Percentiles rank a stretch among this genome's conserved stretches.
phyloP scores from a whole-genome alignment of 805 yeast genomes.

The Suhomyces vadensis region DNA sequence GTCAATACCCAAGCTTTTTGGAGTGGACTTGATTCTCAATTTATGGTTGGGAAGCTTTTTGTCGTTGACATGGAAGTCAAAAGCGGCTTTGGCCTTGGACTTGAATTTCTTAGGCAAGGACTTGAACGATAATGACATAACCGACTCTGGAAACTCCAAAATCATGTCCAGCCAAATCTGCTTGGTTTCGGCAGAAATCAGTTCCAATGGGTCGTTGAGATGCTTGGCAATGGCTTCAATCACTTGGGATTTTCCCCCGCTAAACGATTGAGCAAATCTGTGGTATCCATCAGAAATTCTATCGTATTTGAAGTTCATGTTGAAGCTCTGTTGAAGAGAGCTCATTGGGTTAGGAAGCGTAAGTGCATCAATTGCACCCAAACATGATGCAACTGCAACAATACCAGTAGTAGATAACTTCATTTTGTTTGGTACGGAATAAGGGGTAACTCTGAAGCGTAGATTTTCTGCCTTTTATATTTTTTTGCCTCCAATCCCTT shows the following conservation, averaged over 20 bases:
- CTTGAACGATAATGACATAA: slow-evolving; percentile 49
- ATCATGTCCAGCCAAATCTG: slow-evolving; percentile 65
- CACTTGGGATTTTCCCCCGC: slow-evolving; percentile 23
- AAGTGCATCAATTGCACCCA: slow-evolving; percentile 23
- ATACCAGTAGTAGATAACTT: slow-evolving; percentile 20
- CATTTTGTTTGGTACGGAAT: slow-evolving; percentile 13
- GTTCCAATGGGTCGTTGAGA: slow-evolving; percentile 51
- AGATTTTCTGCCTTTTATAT: slow-evolving; percentile 1
- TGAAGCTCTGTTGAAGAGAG: slow-evolving; percentile 22
- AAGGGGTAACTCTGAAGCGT: neutral
- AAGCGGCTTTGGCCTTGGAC: slow-evolving; percentile 16
- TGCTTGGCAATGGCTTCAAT: slow-evolving; percentile 51
- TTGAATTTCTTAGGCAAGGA: slow-evolving; percentile 46
- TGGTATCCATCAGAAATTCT: slow-evolving; percentile 7
- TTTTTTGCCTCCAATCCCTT: neutral
- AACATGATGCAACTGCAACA: slow-evolving; percentile 18
- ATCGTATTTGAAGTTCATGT: slow-evolving; percentile 12
- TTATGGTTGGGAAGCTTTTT: slow-evolving; percentile 48
- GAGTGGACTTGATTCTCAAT: slow-evolving; percentile 61
- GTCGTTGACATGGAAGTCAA: slow-evolving; percentile 42
- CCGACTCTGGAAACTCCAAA: slow-evolving; percentile 56
- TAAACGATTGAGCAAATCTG: slow-evolving; percentile 7
- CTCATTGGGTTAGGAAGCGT: slow-evolving; percentile 23
- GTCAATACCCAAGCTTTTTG: slow-evolving; percentile 75
- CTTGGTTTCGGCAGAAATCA: slow-evolving; percentile 51